Base-by-base conservation (phyloP, 2,329 filamentous ascomycete genomes). In the Talaromyces sp. region DNA sequence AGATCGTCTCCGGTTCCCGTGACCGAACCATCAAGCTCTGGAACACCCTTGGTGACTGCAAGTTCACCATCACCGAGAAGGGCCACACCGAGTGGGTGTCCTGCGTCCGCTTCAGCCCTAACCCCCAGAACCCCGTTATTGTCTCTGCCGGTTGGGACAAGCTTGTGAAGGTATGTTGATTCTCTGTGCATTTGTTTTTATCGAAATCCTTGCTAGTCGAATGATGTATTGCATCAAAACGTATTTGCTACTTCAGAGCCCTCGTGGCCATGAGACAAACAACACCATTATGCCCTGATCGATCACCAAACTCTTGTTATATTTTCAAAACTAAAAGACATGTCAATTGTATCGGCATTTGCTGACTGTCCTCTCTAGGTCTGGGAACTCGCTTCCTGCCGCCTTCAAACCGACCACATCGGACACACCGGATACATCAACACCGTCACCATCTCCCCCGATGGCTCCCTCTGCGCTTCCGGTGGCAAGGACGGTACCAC, bases 221-320 rank as follows among this genome's bases (percentile, higher is more conserved):
- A 94, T 91, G 93, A 97, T 97, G 93, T 84, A 88, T 85, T 89
- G 84, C 86, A 89, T 85, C 78, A 40, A 81, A n/a, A 91, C 91
- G 92, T 97, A 97, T 97, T 97, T 97, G 94, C 94, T 97, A 97
- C 94, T 99, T 97, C 93, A 97, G 94, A 99, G 91, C 91, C 85
- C 73, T 78, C 78, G 77, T 52, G 85, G 92, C 91, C 79, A 96
- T 97, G 94, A 99, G 93, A 99, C 90, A 86, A 95, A 82, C 81
- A 84, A 85, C 89, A 93, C 91, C 89, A 81, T 84, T 52, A 67
- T 72, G 70, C 71, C 61, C 72, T 75, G 73, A 75, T 74, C 71
- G 68, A 75, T 66, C 41, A 36, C 15, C 53, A 13, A 45, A 11
- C 8, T 28, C 3, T 15, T 10, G 19, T 19, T 9, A 19, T 45